A percentile compares a stretch with the other conserved stretches of the same genome.
These are phyloP conservation scores for Phytophthora kernoviae DNA, from an alignment of 352 stramenopile species.

Conservation along the genomic window DNA sequence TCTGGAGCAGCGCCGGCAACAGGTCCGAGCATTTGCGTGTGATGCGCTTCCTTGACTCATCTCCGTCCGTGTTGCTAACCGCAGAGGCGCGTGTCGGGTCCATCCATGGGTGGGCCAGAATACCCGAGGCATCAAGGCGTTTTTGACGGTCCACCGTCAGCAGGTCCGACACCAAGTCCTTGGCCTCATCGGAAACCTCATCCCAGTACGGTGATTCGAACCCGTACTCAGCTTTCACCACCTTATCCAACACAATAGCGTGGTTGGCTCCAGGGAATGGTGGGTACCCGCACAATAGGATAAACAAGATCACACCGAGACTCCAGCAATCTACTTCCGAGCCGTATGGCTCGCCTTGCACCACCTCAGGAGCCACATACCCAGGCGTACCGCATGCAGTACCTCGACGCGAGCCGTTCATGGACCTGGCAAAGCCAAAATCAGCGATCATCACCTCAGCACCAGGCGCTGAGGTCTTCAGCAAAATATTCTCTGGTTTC, in stretches of 20 bases:
- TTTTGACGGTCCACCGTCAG: slow-evolving; percentile 89
- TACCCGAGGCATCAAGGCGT: slow-evolving; percentile 66
- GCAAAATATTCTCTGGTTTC: slow-evolving; percentile 91
- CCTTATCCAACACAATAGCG: slow-evolving; percentile 70
- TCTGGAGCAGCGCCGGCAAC: slow-evolving; percentile 68
- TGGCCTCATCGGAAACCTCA: slow-evolving; percentile 92
- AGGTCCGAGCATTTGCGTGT: slow-evolving; percentile 60
- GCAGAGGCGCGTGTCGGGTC: slow-evolving; percentile 32
- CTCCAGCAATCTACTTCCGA: slow-evolving; percentile 94
- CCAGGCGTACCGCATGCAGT: slow-evolving; percentile 85
- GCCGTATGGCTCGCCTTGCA: slow-evolving; percentile 88
- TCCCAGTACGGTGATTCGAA: slow-evolving; percentile 95
- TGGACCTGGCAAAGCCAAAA: slow-evolving; percentile 87
- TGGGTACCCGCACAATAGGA: slow-evolving; percentile 93
- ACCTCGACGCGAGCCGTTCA: slow-evolving; percentile 54
- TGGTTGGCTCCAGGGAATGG: slow-evolving; percentile 82
- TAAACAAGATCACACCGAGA: slow-evolving; percentile 94
- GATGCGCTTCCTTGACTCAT: slow-evolving; percentile 36
- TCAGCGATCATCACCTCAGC: slow-evolving; percentile 88
- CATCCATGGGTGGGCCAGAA: slow-evolving; percentile 88
- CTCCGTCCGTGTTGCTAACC: slow-evolving; percentile 35
- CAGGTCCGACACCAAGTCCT: slow-evolving; percentile 94
- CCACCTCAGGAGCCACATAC: slow-evolving; percentile 95
- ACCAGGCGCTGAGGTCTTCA: slow-evolving; percentile 75
- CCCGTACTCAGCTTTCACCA: slow-evolving; percentile 88